Evolutionary conservation across 305 asterid genomes (phyloP), one percentile per base, ranked within the genome.

Genomic region (Fraxinus floribunda): DNA sequence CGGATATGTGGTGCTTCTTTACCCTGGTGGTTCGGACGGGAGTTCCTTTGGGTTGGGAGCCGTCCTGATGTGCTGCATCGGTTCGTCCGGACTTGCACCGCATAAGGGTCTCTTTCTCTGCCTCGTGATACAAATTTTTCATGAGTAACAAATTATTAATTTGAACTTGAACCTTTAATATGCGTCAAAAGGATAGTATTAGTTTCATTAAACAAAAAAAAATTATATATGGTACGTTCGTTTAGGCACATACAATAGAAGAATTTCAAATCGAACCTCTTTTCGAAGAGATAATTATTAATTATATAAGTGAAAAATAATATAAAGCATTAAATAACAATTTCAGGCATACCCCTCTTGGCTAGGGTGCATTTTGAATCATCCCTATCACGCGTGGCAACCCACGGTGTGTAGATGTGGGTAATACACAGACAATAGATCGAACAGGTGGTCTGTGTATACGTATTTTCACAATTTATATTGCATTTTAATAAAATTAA

Each of bases 391-490:
- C 74, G 74, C 74, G 74, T 66, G 74, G 74, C 74, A 66, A 66
- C 74, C 38, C 74, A 66, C 35, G 74, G 74, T 3, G 38, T 4
- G 18, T 36, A 26, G 38, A 66, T 29, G 36, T 29, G 38, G 7
- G 38, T 66, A 3, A 66, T 66, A 10, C 30, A 68, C 57, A 73
- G 62, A 41, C 62, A 83, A 78, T 68, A 32, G 74, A 81, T 83
- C 84, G 62, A 76, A 82, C 64, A 77, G 86, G 88, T 80, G 84
- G 82, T 41, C 64, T 55, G 64, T 5, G 64, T n/a, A 55, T n/a
- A n/a, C 64, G 64, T 55, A 55, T 5, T 15, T 79, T 52, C 5
- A 2, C 0, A 34, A 20, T 68, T 83, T 32, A 16, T 39, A 76
- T 83, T 46, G 15, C 13, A 10, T 57, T 81, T 83, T 15, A 22